Evolutionary conservation across 108 stramenopile species (phyloP).

Genomic region (Cyclotella cryptica): DNA sequence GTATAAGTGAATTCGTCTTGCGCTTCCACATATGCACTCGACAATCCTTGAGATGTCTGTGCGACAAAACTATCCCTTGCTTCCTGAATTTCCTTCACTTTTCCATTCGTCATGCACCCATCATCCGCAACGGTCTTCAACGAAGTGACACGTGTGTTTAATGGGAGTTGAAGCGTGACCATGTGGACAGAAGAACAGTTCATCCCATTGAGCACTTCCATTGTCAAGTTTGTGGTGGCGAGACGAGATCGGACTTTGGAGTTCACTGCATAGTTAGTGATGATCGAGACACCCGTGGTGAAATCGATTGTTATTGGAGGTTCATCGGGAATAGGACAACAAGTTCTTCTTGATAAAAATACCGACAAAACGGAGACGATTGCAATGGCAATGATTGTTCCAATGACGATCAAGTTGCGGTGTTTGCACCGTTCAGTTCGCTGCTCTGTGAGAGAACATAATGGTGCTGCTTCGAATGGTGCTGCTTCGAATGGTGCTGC

Average conservation of each 20-base stretch:
- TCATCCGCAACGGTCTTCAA: constrained; percentile 12
- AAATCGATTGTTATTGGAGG: background rate
- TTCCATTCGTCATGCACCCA: constrained; percentile 7
- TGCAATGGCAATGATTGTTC: too few species aligned
- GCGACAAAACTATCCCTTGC: constrained; percentile 17
- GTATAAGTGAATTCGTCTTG: constrained; percentile 17
- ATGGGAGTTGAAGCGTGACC: constrained; percentile 13
- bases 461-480: too few species aligned
- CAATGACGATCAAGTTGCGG: too few species aligned
- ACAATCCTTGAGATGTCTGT: constrained; percentile 7
- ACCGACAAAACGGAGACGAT: too few species aligned
- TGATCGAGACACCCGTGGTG: constrained; percentile 14
- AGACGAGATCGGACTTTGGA: constrained; percentile 14
- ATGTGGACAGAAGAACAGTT: constrained; percentile 24
- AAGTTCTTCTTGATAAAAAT: too few species aligned
- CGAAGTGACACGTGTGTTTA: constrained; percentile 15
- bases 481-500: too few species aligned
- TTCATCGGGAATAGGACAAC: background rate
- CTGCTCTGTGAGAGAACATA: too few species aligned
- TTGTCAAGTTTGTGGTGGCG: constrained; percentile 12
- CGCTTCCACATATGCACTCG: constrained; percentile 20
- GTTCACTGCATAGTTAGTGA: constrained; percentile 7
- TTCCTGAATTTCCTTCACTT: constrained; percentile 14
- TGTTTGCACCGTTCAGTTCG: too few species aligned
- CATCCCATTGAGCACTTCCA: constrained; percentile 15